Evolutionary conservation across 176 grass and related monocot genomes (phyloP), one percentile per base, ranked within the genome.

Genomic region (Otatea glauca): DNA sequence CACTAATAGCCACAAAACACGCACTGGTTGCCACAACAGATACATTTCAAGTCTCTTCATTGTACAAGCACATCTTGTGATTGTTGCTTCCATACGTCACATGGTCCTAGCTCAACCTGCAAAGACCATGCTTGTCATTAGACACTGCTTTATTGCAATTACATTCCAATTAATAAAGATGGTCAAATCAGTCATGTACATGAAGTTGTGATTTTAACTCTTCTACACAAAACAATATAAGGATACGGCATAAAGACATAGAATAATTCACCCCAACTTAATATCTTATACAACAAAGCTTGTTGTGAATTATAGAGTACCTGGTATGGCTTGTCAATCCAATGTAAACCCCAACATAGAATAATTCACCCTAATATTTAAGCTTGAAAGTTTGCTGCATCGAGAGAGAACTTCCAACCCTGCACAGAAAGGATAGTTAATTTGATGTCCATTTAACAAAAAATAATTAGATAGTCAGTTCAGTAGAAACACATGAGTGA

Each of bases 61-160:
- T 80, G 68, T 34, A 79, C 81, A 86, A 87, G 86, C 72, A 93
- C 79, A 49, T 92, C 91, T 17, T 87, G 91, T 6, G 91, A 95
- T 55, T 92, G 91, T 62, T 98, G 89, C 78, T 95, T 93, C 96
- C 96, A 95, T 49, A 95, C 62, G 81, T 95, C 91, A 76, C 83
- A 93, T 8, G 91, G 77, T 35, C 92, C 93, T 20, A 89, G 50
- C 70, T 93, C 88, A 18, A 89, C 72, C 94, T 97, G 80, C 54
- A 37, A 85, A 81, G 9, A 73, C 14, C 65, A 49, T 0, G 2
- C 11, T 16, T 67, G 4, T 27, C 17, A 42, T 90, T 79, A 86
- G 80, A 59, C n/a, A 74, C 0, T 32, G 9, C 20, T 48, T n/a
- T 68, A 37, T 32, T 43, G 43, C 32, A 42, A 37, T 5, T 49